A percentile compares a stretch with the other conserved stretches of the same genome.
Evolutionary conservation across 176 grass and related monocot genomes (phyloP).

Genomic region (Oryza glumipatula): DNA sequence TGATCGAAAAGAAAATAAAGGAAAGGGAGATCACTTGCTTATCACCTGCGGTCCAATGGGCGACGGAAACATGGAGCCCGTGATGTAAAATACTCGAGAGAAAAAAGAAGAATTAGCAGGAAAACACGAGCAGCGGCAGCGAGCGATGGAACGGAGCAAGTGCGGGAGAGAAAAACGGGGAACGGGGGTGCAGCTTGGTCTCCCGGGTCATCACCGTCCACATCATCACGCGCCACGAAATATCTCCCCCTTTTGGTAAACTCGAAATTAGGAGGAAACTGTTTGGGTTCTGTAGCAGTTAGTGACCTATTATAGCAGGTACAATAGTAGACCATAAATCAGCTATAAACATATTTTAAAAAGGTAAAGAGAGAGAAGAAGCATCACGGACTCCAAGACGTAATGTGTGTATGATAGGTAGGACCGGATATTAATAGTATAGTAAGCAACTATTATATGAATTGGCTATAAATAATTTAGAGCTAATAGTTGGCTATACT

Average conservation of each 20-base stretch:
- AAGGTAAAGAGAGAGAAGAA: too few relatives aligned
- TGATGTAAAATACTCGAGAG: background rate
- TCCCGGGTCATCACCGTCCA: background rate
- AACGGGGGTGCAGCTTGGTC: background rate
- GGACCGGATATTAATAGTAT: too few relatives aligned
- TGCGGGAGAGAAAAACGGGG: background rate
- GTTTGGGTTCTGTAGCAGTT: background rate
- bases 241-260: background rate
- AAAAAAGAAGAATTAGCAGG: background rate
- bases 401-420: too few relatives aligned
- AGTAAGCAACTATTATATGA: too few relatives aligned
- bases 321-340: too few relatives aligned
- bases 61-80: background rate
- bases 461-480: too few relatives aligned
- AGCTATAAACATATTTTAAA: too few relatives aligned
- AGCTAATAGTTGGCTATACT: too few relatives aligned
- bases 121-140: background rate
- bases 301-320: background rate
- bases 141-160: background rate
- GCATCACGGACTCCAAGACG: too few relatives aligned
- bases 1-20: too few relatives aligned
- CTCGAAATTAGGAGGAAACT: background rate
- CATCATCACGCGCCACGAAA: background rate
- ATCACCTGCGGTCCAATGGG: background rate
- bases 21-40: background rate